phyloP scores from a whole-genome alignment of 768 basidiomycete species.

The Gymnopilus dilepis region DNA sequence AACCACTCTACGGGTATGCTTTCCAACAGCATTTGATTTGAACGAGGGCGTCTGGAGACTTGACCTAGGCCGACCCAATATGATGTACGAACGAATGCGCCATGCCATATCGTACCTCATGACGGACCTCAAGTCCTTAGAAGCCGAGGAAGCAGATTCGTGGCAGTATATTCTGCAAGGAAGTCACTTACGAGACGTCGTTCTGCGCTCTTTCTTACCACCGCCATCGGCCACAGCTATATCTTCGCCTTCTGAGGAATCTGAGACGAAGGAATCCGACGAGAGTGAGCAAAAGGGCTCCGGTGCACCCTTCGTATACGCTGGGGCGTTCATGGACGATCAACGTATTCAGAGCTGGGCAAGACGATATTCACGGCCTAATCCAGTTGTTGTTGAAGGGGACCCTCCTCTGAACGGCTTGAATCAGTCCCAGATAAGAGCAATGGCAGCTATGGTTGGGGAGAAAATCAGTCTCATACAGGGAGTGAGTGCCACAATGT shows the following conservation, averaged over 20 bases:
- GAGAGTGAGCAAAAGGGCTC: too few relatives aligned
- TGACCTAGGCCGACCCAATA: slow-evolving; percentile 72
- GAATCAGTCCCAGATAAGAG: slow-evolving; percentile 79
- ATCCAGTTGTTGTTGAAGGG: slow-evolving; percentile 73
- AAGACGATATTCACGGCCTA: slow-evolving; percentile 58
- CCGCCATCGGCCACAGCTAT: not conserved
- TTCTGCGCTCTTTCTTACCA: slow-evolving; percentile 62
- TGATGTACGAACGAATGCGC: slow-evolving; percentile 72
- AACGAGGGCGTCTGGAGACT: slow-evolving; percentile 63
- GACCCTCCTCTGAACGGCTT: slow-evolving; percentile 72
- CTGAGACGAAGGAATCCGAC: not conserved
- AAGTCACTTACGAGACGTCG: slow-evolving; percentile 71
- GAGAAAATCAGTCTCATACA: slow-evolving; percentile 82
- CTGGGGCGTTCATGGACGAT: slow-evolving; percentile 68
- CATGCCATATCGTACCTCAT: slow-evolving; percentile 63
- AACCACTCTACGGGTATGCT: slow-evolving; percentile 62
- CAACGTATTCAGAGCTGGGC: slow-evolving; percentile 86
- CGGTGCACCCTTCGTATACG: not conserved
- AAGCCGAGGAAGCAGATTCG: slow-evolving; percentile 36
- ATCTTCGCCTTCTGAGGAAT: not conserved
- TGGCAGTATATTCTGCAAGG: slow-evolving; percentile 67
- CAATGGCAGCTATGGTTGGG: slow-evolving; percentile 87
- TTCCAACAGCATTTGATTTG: slow-evolving; percentile 52
- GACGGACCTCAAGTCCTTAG: slow-evolving; percentile 53
- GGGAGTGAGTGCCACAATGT: slow-evolving; percentile 59